Conservation (phyloP, 2,329 filamentous ascomycete genomes). For the Gnomoniopsis smithogilvyi region DNA sequence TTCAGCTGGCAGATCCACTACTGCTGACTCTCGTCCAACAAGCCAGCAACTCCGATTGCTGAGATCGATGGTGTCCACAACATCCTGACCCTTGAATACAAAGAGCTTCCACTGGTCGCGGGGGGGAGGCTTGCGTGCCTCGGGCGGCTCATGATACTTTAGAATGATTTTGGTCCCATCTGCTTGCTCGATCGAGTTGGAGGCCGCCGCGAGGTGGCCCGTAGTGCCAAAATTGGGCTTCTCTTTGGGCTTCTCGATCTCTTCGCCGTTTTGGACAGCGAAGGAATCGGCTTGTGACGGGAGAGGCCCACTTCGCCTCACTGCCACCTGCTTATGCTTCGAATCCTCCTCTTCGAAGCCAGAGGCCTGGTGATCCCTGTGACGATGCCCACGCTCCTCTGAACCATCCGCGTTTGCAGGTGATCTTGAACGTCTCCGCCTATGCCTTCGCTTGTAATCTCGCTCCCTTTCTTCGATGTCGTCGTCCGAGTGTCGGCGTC, state of each 20-base stretch:
- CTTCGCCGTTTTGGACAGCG: slow-evolving; percentile 49
- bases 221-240: slow-evolving; percentile 83
- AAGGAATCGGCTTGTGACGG: slow-evolving; percentile 61
- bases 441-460: background rate
- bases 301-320: slow-evolving; percentile 44
- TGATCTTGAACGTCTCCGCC: background rate
- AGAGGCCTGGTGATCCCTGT: background rate
- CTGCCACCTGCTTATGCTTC: slow-evolving; percentile 3
- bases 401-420: background rate
- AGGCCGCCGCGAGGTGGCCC: slow-evolving; percentile 80
- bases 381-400: background rate
- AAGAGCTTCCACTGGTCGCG: slow-evolving; percentile 85
- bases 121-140: slow-evolving; percentile 81
- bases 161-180: slow-evolving; percentile 74
- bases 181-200: slow-evolving; percentile 71
- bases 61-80: slow-evolving; percentile 79
- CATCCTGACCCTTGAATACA: slow-evolving; percentile 80
- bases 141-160: slow-evolving; percentile 94
- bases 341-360: background rate
- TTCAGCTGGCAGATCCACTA: slow-evolving; percentile 81
- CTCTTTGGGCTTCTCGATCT: slow-evolving; percentile 65
- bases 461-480: background rate
- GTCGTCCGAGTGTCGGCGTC: background rate
- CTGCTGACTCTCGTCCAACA: slow-evolving; percentile 72
- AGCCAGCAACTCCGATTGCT: slow-evolving; percentile 83